Evolutionary conservation across 2,329 filamentous ascomycete genomes (phyloP).

Genomic region (Akanthomyces uredinophilus): DNA sequence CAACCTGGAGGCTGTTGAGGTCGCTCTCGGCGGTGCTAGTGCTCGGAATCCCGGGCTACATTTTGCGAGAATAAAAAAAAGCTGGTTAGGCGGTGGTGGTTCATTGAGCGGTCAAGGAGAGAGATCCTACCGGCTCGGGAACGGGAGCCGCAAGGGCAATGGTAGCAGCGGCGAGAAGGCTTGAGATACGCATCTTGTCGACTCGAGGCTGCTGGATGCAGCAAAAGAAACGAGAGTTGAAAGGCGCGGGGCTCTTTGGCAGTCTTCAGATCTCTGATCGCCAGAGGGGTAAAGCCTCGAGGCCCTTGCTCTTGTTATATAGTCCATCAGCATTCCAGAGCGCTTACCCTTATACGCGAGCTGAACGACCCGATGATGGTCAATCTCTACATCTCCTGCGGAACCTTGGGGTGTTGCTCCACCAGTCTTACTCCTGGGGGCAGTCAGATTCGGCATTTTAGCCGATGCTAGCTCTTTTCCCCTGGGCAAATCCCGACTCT

Average conservation of each 20-base stretch:
- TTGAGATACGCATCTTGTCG: constrained; percentile 7
- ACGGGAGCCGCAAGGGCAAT: constrained; percentile 22
- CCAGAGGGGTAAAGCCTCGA: not conserved
- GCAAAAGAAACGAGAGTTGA: not conserved
- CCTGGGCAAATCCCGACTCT: not conserved
- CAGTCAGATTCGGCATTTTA: constrained; percentile 1
- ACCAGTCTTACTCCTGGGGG: constrained; percentile 8
- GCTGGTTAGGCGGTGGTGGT: not conserved
- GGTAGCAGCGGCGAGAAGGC: constrained; percentile 19
- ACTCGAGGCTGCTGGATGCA: not conserved
- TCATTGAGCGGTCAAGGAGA: not conserved
- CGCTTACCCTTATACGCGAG: not conserved
- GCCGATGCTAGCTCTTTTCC: constrained; percentile 4
- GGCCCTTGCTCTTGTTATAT: constrained; percentile 5
- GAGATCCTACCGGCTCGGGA: constrained; percentile 23
- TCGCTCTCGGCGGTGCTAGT: constrained; percentile 50
- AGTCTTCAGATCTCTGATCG: not conserved
- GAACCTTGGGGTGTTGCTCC: not conserved
- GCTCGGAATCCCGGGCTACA: constrained; percentile 57
- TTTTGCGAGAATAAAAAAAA: not conserved
- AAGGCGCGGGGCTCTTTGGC: not conserved
- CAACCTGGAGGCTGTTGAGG: constrained; percentile 55
- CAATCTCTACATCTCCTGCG: not conserved
- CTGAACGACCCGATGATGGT: not conserved
- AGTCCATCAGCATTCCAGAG: not conserved